A percentile compares a stretch with the other conserved stretches of the same genome.
Evolutionary conservation across 2,329 filamentous ascomycete species (phyloP).

Genomic region (Fusarium bactridioides): DNA sequence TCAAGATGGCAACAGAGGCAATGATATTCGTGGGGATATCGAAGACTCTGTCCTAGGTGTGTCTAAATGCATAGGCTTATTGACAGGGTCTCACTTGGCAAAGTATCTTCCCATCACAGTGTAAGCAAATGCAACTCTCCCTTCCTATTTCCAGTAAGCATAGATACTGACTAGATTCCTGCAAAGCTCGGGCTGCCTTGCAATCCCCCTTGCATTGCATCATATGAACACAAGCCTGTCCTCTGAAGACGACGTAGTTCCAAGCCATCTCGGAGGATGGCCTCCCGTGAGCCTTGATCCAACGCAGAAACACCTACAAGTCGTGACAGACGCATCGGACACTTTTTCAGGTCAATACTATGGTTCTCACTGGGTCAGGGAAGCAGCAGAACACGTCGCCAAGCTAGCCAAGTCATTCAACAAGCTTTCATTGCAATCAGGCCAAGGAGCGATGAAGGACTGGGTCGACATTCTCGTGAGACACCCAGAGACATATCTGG

Average conservation of each 20-base stretch:
- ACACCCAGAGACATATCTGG: background rate
- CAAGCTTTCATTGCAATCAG: background rate
- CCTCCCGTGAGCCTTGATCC: accelerated
- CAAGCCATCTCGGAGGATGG: background rate
- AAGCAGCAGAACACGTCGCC: background rate
- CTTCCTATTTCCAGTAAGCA: accelerated
- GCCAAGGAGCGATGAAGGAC: background rate
- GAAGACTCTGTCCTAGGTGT: background rate
- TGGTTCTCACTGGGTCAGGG: background rate
- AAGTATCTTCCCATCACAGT: background rate
- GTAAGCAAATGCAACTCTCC: background rate
- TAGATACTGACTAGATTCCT: background rate
- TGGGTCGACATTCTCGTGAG: background rate
- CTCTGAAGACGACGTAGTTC: accelerated
- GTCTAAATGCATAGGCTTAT: background rate
- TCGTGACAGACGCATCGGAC: background rate
- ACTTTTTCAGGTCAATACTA: background rate
- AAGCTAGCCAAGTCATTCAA: background rate
- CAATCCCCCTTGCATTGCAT: background rate
- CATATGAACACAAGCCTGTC: background rate
- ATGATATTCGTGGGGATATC: background rate
- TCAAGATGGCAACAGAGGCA: accelerated
- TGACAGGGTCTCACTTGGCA: background rate
- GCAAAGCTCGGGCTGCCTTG: background rate
- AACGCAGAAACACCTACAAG: background rate